Evolutionary conservation across 805 yeast species (phyloP).

Genomic region (Candida lessepsii): DNA sequence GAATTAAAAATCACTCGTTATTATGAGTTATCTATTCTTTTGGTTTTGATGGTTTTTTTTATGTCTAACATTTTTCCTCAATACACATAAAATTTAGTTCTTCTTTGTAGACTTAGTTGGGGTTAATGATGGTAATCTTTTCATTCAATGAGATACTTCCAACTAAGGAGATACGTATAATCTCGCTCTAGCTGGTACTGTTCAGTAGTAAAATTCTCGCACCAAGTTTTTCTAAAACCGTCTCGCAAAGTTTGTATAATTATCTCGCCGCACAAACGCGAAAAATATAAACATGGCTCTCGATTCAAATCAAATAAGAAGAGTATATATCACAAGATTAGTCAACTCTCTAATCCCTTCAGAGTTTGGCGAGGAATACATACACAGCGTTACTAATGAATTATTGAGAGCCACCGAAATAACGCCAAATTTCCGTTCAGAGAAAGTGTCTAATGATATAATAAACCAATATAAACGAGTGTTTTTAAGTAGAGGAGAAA

Average conservation of each 20-base stretch:
- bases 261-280: slow-evolving; percentile 8
- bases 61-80: slow-evolving; percentile 1
- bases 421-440: neutral
- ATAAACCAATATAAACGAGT: slow-evolving; percentile 6
- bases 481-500: slow-evolving; percentile 9
- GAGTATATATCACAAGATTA: slow-evolving; percentile 32
- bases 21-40: neutral
- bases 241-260: no score
- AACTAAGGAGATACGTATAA: no score
- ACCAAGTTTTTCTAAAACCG: no score
- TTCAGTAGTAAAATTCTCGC: no score
- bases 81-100: neutral
- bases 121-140: no score
- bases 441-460: neutral
- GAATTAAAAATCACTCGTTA: no score
- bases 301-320: slow-evolving; percentile 27
- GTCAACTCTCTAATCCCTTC: slow-evolving; percentile 37
- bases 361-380: slow-evolving; percentile 36
- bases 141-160: no score
- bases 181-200: no score
- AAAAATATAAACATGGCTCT: slow-evolving; percentile 10
- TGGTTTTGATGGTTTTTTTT: neutral
- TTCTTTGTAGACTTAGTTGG: no score
- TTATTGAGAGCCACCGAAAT: slow-evolving; percentile 14
- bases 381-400: slow-evolving; percentile 31